Evolutionary conservation across 768 basidiomycete genomes (phyloP), one percentile per base, ranked within the genome.

Genomic region (Agaricus sinodeliciosus): DNA sequence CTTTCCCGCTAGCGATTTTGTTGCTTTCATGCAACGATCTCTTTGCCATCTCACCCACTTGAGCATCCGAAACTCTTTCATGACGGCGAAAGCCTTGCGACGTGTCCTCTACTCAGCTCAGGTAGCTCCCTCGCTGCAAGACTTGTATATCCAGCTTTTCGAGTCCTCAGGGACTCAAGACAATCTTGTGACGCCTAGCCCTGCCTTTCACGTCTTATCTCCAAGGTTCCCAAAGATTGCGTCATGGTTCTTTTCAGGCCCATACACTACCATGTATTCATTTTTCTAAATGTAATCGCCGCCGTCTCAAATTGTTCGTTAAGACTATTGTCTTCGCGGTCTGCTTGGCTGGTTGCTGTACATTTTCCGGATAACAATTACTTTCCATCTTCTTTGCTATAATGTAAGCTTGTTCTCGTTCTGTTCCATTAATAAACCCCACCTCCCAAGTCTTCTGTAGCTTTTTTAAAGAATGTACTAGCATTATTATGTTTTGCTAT

Each of bases 1-100:
- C 13, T 54, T 54, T 26, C 52, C 52, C 28, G 9, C 18, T 11
- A 13, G 35, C 19, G 13, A 42, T 9, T 54, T 54, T n/a, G 37
- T 25, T 12, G 11, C 27, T 8, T 54, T 47, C 35, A 28, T 41
- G 26, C 22, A 47, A 1, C 45, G 52, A 27, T 54, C 52, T 2
- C 6, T 16, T 3, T 54, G 52, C 19, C 16, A 12, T 5, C 43
- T 54, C 27, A 27, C 31, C 28, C 16, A 44, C 15, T 18, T 54
- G 28, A 15, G 6, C 0, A 54, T 54, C 28, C 11, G 7, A 31
- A 22, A 16, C 3, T 40, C 52, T 0, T 27, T 13, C 18, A 54
- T 54, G 52, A 34, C 46, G 2, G 28, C 13, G 31, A 1, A 15
- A 7, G 52, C 27, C 1, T 12, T 54, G 5, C 31, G 31, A 11